Conservation (phyloP, 1,284 basidiomycete genomes). For the Rhizopogon hawkerae region DNA sequence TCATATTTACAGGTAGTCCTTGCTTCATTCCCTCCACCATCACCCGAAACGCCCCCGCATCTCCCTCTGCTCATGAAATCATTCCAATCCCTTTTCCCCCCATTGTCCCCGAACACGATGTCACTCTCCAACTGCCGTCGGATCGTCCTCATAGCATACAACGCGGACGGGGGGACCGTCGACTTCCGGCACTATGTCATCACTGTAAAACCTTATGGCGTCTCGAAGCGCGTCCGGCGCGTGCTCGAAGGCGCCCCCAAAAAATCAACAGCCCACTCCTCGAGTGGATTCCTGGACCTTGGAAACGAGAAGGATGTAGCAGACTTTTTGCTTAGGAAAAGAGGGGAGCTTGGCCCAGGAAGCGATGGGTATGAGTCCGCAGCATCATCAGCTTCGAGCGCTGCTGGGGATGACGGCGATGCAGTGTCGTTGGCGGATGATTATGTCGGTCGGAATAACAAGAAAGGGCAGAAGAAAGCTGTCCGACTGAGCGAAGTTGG, state of each 20-base stretch:
- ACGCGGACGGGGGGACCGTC: conserved; percentile 77
- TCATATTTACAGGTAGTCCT: conserved; percentile 51
- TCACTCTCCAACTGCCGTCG: conserved; percentile 79
- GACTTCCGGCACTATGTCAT: conserved; percentile 95
- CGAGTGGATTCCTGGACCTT: conserved; percentile 62
- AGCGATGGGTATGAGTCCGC: conserved; percentile 81
- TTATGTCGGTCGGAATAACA: conserved; percentile 92
- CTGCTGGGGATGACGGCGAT: conserved; percentile 75
- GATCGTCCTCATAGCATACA: conserved; percentile 91
- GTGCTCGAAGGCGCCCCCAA: conserved; percentile 67
- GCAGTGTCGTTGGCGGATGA: conserved; percentile 81
- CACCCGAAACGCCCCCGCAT: conserved; percentile 62
- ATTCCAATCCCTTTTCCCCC: conserved; percentile 85
- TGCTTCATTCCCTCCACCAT: conserved; percentile 66
- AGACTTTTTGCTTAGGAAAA: conserved; percentile 81
- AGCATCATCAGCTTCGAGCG: conserved; percentile 64
- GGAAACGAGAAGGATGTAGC: conserved; percentile 89
- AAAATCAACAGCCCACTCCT: conserved; percentile 30
- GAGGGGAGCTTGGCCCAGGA: conserved; percentile 52
- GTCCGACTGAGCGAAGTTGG: conserved; percentile 92
- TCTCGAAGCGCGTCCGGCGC: conserved; percentile 86
- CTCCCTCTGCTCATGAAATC: conserved; percentile 73
- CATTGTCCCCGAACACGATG: conserved; percentile 72
- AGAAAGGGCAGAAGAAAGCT: conserved; percentile 83
- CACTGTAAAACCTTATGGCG: conserved; percentile 89